Evolutionary conservation across 495 filamentous ascomycete genomes (phyloP).

Genomic region (Penicillium ucsense): DNA sequence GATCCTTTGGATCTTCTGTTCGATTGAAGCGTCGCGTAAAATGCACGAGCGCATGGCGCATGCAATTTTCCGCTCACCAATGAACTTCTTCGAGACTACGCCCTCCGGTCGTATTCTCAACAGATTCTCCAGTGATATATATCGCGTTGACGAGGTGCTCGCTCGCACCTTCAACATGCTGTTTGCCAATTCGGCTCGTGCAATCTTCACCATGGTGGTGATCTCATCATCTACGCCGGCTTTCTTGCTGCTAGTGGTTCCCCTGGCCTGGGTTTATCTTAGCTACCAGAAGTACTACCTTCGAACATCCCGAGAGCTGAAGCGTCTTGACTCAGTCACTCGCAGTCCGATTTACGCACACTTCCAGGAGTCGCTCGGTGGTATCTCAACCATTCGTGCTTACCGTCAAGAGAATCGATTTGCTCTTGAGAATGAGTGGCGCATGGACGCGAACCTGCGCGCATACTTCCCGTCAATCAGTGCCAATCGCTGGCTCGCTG

Average conservation of each 20-base stretch:
- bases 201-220: constrained; percentile 76
- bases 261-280: constrained; percentile 71
- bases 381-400: constrained; percentile 93
- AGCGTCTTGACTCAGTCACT: constrained; percentile 89
- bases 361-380: constrained; percentile 94
- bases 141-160: constrained; percentile 89
- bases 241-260: constrained; percentile 72
- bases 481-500: constrained; percentile 93
- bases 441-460: constrained; percentile 88
- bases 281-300: constrained; percentile 98
- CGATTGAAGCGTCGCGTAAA: constrained; percentile 94
- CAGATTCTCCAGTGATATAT: constrained; percentile 94
- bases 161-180: constrained; percentile 90
- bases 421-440: constrained; percentile 91
- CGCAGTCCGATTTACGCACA: constrained; percentile 96
- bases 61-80: constrained; percentile 94
- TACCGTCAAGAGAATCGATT: constrained; percentile 86
- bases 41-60: constrained; percentile 97
- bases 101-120: constrained; percentile 96
- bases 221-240: constrained; percentile 73
- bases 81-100: constrained; percentile 98
- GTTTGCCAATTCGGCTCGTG: constrained; percentile 79
- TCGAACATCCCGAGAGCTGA: constrained; percentile 89
- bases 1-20: constrained; percentile 98
- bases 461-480: constrained; percentile 96